Conservation (phyloP, 192 early-diverging fungal genomes). For the Powellomyces hirtus region DNA sequence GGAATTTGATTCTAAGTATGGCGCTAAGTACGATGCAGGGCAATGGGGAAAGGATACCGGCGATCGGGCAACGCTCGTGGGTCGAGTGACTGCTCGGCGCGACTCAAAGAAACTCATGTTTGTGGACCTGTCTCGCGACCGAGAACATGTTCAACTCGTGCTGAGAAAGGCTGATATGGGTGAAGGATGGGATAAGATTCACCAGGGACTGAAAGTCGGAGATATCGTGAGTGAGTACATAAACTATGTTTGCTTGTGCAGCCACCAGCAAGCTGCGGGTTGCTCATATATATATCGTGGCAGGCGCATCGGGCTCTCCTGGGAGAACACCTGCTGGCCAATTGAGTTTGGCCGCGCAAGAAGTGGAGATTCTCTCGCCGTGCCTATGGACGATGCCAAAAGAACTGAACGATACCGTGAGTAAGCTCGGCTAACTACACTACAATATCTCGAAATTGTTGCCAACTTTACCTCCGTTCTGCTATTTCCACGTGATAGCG, state of each 20-base stretch:
- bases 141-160: conserved; percentile 63
- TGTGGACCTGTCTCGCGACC: conserved; percentile 65
- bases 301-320: too few relatives aligned
- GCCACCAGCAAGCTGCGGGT: not conserved
- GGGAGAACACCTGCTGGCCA: conserved; percentile 72
- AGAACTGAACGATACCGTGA: conserved; percentile 19
- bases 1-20: not conserved
- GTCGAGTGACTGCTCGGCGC: conserved; percentile 55
- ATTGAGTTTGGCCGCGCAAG: conserved; percentile 62
- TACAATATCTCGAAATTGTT: too few relatives aligned
- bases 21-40: not conserved
- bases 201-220: conserved; percentile 55
- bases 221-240: conserved; percentile 68
- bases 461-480: too few relatives aligned
- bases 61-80: not conserved
- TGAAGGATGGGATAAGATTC: conserved; percentile 18
- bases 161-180: conserved; percentile 45
- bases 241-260: too few relatives aligned
- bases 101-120: conserved; percentile 73
- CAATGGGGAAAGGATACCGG: not conserved
- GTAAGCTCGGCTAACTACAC: too few relatives aligned
- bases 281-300: too few relatives aligned
- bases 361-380: conserved; percentile 60
- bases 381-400: conserved; percentile 69
- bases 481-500: too few relatives aligned